phyloP scores from a whole-genome alignment of 176 grass and related monocot genomes.

The Melocanna baccifera region DNA sequence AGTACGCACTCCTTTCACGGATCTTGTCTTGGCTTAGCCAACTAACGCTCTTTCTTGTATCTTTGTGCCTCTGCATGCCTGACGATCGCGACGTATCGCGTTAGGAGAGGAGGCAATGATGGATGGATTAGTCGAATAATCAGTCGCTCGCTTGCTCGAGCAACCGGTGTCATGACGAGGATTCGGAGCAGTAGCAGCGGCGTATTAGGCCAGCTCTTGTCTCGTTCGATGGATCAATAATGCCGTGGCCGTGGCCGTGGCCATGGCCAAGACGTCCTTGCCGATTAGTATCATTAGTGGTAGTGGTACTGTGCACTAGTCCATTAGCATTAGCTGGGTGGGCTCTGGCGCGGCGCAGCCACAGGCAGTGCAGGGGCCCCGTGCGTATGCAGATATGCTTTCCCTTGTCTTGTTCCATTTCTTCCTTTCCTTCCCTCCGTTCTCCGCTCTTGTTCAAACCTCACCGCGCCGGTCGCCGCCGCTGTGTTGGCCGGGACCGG shows the following conservation, averaged over 20 bases:
- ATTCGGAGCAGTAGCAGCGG: not conserved
- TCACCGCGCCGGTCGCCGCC: not conserved
- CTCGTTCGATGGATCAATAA: not conserved
- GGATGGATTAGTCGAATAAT: not conserved
- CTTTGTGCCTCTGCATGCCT: no score
- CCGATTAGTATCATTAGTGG: not conserved
- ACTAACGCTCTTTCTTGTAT: not conserved
- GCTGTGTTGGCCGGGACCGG: not conserved
- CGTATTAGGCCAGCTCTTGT: not conserved
- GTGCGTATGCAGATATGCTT: not conserved
- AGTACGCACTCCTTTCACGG: slow-evolving; percentile 27
- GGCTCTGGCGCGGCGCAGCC: not conserved
- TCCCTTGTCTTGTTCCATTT: not conserved
- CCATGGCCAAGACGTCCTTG: not conserved
- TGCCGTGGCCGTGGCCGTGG: not conserved
- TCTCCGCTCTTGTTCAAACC: not conserved
- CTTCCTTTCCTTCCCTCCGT: not conserved
- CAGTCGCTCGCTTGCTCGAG: not conserved
- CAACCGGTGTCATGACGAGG: not conserved
- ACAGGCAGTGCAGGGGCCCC: no score
- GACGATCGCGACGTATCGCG: slow-evolving; percentile 22
- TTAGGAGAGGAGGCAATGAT: not conserved
- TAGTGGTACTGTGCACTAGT: not conserved
- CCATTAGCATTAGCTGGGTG: not conserved
- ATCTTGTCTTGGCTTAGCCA: slow-evolving; percentile 25